A percentile compares a stretch with the other conserved stretches of the same genome.
phyloP scores from a whole-genome alignment of 129 eudicot species.

The Pseudognaphalium luteoalbum region DNA sequence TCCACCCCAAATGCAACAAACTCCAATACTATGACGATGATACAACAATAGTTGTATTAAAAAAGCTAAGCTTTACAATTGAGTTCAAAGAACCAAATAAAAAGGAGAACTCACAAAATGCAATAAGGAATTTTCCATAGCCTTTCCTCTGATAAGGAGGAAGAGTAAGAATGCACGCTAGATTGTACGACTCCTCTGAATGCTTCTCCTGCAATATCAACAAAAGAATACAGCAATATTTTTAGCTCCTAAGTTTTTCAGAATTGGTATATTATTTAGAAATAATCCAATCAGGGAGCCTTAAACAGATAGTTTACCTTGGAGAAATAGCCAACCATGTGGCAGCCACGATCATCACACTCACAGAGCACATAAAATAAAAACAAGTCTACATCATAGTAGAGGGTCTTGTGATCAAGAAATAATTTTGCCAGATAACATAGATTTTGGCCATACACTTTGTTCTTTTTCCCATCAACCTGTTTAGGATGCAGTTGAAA shows the following conservation, averaged over 20 bases:
- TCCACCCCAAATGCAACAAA: too few species aligned
- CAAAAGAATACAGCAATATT: background rate
- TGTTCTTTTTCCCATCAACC: constrained; percentile 99
- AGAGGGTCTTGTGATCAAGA: constrained; percentile 98
- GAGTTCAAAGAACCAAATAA: background rate
- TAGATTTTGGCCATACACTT: constrained; percentile 90
- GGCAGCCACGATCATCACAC: constrained; percentile 99
- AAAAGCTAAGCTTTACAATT: background rate
- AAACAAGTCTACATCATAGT: constrained; percentile 94
- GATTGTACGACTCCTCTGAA: constrained; percentile 94
- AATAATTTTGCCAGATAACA: constrained; percentile 93
- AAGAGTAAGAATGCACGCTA: constrained; percentile 92
- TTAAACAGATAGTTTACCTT: constrained; percentile 51
- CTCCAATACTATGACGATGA: too few species aligned
- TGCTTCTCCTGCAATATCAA: constrained; percentile 82
- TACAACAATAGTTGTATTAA: too few species aligned
- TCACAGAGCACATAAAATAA: constrained; percentile 88
- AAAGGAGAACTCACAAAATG: constrained; percentile 66
- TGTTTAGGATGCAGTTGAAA: constrained; percentile 31
- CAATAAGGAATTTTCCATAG: constrained; percentile 92
- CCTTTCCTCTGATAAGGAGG: constrained; percentile 99
- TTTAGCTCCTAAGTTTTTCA: background rate
- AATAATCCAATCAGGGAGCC: background rate
- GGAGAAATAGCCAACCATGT: constrained; percentile 98
- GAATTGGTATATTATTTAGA: background rate